Evolutionary conservation across 148 eudicot genomes (phyloP).

Genomic region (Silene conica): DNA sequence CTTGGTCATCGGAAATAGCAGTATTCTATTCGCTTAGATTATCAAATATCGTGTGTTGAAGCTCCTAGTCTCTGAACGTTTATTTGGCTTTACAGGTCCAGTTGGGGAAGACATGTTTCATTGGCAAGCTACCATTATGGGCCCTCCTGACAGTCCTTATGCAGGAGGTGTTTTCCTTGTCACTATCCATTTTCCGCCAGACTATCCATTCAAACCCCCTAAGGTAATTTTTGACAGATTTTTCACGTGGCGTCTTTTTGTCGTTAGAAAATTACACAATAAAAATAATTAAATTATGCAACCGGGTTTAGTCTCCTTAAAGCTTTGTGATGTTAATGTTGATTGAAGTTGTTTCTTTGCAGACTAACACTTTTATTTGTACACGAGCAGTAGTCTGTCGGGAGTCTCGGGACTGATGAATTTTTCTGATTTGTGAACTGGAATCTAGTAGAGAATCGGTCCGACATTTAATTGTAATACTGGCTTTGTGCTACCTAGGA

Average conservation of each 20-base stretch:
- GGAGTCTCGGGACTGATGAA: too few species aligned
- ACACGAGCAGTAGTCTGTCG: too few species aligned
- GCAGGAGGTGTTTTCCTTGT: slow-evolving; percentile 35
- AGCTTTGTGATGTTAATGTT: not conserved
- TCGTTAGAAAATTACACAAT: not conserved
- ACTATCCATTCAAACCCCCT: slow-evolving; percentile 33
- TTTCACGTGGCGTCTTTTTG: not conserved
- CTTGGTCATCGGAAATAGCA: not conserved
- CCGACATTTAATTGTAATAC: too few species aligned
- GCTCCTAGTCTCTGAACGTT: not conserved
- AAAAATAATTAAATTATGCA: not conserved
- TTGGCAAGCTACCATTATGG: slow-evolving; percentile 38
- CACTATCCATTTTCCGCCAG: slow-evolving; percentile 29
- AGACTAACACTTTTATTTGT: not conserved
- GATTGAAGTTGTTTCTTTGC: not conserved
- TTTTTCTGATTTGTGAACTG: too few species aligned
- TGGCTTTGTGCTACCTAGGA: too few species aligned
- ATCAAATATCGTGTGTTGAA: not conserved
- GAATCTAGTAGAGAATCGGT: too few species aligned
- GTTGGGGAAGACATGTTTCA: slow-evolving; percentile 41
- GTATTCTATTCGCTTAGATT: not conserved
- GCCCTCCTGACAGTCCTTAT: slow-evolving; percentile 35
- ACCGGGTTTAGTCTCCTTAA: too few species aligned
- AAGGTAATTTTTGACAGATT: slow-evolving; percentile 18
- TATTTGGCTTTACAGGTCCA: slow-evolving; percentile 3